A percentile compares a stretch with the other conserved stretches of the same genome.
Evolutionary conservation across 106 monocot species (phyloP).

Genomic region (Apostasia ramifera): DNA sequence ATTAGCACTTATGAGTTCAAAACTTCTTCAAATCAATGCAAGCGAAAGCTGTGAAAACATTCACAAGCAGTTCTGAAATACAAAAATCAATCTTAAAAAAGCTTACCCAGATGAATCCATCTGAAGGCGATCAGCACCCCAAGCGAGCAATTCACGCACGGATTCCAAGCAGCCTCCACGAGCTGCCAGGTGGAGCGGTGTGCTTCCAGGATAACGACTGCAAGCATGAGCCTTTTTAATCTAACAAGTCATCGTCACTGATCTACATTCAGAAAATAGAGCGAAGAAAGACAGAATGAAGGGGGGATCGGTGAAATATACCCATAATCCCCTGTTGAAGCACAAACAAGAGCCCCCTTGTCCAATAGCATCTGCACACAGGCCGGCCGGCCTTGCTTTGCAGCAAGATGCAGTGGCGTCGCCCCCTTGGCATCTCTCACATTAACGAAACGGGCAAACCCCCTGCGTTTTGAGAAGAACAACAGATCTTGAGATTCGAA

Average conservation of each 20-base stretch:
- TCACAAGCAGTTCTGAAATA: no score
- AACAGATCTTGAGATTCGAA: not conserved
- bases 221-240: not conserved
- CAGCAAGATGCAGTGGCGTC: slow-evolving; percentile 90
- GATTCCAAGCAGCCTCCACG: slow-evolving; percentile 80
- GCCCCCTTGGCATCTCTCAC: slow-evolving; percentile 77
- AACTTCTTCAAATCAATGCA: no score
- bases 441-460: slow-evolving; percentile 92
- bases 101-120: slow-evolving; percentile 80
- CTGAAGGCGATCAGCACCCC: slow-evolving; percentile 92
- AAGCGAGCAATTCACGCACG: slow-evolving; percentile 79
- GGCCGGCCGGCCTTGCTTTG: slow-evolving; percentile 43
- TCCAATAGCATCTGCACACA: slow-evolving; percentile 73
- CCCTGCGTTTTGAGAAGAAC: slow-evolving; percentile 35
- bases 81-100: not conserved
- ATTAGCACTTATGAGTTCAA: not conserved
- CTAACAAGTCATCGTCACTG: not conserved
- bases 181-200: slow-evolving; percentile 88
- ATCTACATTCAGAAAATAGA: not conserved
- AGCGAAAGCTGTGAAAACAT: no score
- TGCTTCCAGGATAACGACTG: slow-evolving; percentile 76
- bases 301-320: slow-evolving; percentile 3
- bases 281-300: not conserved
- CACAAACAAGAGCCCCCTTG: slow-evolving; percentile 79
- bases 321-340: slow-evolving; percentile 66